A percentile compares a stretch with the other conserved stretches of the same genome.
Evolutionary conservation across 2,329 filamentous ascomycete genomes (phyloP).

Genomic region (Thermothelomyces thermophilus): DNA sequence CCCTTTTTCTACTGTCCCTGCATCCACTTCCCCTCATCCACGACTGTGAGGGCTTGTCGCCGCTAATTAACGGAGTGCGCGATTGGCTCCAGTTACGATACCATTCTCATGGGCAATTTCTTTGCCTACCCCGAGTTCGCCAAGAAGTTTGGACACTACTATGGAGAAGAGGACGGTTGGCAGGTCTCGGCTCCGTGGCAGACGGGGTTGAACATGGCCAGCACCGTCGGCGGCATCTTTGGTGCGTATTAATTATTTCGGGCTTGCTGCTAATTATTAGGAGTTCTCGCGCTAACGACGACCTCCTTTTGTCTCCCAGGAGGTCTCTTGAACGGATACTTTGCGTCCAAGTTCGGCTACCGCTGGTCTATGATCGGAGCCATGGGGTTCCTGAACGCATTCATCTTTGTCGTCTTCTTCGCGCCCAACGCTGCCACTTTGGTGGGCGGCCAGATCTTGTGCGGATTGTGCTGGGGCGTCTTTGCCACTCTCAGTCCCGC

Average conservation of each 20-base stretch:
- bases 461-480: constrained; percentile 40
- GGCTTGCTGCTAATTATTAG: not conserved
- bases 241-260: too few relatives aligned
- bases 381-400: constrained; percentile 36
- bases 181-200: constrained; percentile 48
- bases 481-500: constrained; percentile 39
- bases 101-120: constrained; percentile 25
- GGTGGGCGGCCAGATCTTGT: constrained; percentile 41
- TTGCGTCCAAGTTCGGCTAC: constrained; percentile 38
- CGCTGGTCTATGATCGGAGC: constrained; percentile 37
- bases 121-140: constrained; percentile 30
- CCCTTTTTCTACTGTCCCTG: too few relatives aligned
- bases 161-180: constrained; percentile 3
- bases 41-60: too few relatives aligned
- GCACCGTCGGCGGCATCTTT: constrained; percentile 32
- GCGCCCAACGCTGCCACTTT: constrained; percentile 38
- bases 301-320: constrained; percentile 26
- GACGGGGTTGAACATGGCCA: constrained; percentile 37
- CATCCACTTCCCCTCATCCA: too few relatives aligned
- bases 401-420: constrained; percentile 46
- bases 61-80: not conserved
- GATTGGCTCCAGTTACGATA: constrained; percentile 22
- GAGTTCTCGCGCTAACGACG: not conserved
- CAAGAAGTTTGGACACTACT: constrained; percentile 20
- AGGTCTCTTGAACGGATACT: constrained; percentile 37